Percentiles rank a stretch among this genome's conserved stretches.
These are phyloP conservation scores for Cryptomeria japonica DNA, from an alignment of 75 land plant genomes.

Conservation along the genomic window DNA sequence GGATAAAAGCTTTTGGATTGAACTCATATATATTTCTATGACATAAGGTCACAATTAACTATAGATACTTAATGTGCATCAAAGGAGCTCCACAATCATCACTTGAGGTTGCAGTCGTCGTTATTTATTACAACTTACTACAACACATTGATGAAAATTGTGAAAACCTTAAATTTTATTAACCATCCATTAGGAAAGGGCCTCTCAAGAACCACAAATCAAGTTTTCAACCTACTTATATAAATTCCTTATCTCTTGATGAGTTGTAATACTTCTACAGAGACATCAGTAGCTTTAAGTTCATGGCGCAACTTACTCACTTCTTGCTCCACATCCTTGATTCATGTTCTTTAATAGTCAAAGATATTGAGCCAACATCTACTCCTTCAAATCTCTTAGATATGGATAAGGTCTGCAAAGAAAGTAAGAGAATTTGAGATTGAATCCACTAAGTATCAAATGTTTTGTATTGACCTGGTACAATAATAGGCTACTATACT, in stretches of 20 bases:
- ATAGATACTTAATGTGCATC: too few species aligned
- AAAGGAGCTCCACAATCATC: not conserved
- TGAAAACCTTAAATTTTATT: not conserved
- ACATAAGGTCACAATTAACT: not conserved
- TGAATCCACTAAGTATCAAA: constrained; percentile 10
- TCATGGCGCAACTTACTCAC: constrained; percentile 33
- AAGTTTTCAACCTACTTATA: constrained; percentile 19
- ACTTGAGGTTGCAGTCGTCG: not conserved
- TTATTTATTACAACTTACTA: not conserved
- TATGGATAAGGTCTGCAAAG: constrained; percentile 31
- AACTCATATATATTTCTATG: too few species aligned
- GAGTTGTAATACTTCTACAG: constrained; percentile 37
- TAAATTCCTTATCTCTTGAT: constrained; percentile 26
- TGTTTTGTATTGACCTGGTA: not conserved
- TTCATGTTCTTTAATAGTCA: constrained; percentile 34
- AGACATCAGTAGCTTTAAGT: constrained; percentile 32
- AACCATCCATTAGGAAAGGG: not conserved
- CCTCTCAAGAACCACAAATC: not conserved
- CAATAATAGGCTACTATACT: not conserved
- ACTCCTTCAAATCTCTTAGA: constrained; percentile 29
- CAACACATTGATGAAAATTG: not conserved
- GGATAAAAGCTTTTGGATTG: too few species aligned
- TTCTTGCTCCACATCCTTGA: constrained; percentile 34
- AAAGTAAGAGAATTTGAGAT: not conserved
- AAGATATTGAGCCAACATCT: constrained; percentile 25